Percentiles rank a stretch among this genome's conserved stretches.
phyloP scores from a whole-genome alignment of 805 yeast genomes.

The Nakazawaea holstii region DNA sequence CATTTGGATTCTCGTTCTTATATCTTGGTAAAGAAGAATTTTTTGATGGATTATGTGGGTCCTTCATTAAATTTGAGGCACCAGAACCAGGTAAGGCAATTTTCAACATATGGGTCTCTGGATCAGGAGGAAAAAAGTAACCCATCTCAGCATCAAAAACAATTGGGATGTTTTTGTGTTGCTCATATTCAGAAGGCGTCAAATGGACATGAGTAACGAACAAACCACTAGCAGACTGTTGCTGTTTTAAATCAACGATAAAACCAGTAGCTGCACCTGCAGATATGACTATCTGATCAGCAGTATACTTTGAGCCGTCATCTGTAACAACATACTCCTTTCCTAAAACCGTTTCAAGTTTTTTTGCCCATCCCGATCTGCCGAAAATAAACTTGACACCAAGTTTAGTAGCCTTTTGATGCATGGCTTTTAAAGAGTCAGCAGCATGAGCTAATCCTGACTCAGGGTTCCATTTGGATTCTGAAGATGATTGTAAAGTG shows the following conservation, averaged over 20 bases:
- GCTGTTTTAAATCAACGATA: constrained; percentile 25
- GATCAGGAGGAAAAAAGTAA: constrained; percentile 46
- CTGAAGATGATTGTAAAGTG: constrained; percentile 12
- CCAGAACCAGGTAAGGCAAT: constrained; percentile 34
- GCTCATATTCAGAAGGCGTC: constrained; percentile 29
- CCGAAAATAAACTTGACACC: constrained; percentile 34
- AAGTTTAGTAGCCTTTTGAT: constrained; percentile 19
- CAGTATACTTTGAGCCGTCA: constrained; percentile 24
- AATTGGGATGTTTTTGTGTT: constrained; percentile 34
- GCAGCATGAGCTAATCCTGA: constrained; percentile 39
- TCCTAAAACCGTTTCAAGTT: constrained; percentile 12
- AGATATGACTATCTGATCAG: constrained; percentile 29
- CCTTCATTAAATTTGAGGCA: constrained; percentile 17
- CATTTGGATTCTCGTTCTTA: constrained; percentile 24
- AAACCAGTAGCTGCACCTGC: constrained; percentile 36
- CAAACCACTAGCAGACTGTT: constrained; percentile 34
- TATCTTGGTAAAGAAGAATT: constrained; percentile 32
- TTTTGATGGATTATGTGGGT: constrained; percentile 16
- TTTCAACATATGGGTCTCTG: constrained; percentile 29
- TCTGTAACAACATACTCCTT: constrained; percentile 19
- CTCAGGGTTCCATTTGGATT: constrained; percentile 29
- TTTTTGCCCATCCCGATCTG: constrained; percentile 19
- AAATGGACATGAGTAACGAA: constrained; percentile 34
- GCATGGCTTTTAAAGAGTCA: constrained; percentile 28
- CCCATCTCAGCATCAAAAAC: constrained; percentile 41